Evolutionary conservation across 192 early-diverging fungal genomes (phyloP), one percentile per base, ranked within the genome.

Genomic region (Rhizoclosmatium globosum): DNA sequence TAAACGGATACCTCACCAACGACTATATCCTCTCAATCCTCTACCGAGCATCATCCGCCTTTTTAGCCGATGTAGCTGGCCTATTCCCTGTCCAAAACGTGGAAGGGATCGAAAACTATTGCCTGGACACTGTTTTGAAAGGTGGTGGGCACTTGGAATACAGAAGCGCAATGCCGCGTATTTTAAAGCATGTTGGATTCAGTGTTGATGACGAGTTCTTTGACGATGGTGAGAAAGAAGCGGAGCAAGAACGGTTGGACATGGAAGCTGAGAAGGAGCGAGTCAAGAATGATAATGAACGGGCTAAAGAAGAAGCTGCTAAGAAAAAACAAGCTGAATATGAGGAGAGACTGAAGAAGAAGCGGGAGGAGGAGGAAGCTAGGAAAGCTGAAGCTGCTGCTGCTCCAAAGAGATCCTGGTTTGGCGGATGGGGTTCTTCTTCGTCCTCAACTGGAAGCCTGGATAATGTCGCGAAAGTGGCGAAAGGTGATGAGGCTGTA

Each of bases 11-110:
- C 82, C 86, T 91, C 23, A 86, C 89, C 23, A 95, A 95, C 77
- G 97, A 99, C 82, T 95, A 93, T 94, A 87, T 99, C 1, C 90
- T 99, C 2, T 93, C 95, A 0, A 95, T 99, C 64, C 82, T 99
- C 70, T 99, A 96, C 83, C 88, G 97, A 65, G 93, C 96, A 0
- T 92, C 93, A 3, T 19, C 38, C 0, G 93, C 93, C 43, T 87
- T 89, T 7, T 88, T 93, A 69, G 89, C 85, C 23, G 91, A 91
- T 15, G 92, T 99, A 11, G 95, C 97, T 1, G 97, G 97, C 0
- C 83, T 99, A 71, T 85, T 90, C 9, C 95, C 96, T 1, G 89
- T 97, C 38, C 81, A 85, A 19, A 88, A 89, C 44, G 91, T 96
- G 4, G 87, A 87, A 17, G 91, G 92, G 2, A 83, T 99, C n/a